A percentile compares a stretch with the other conserved stretches of the same genome.
Conservation (phyloP, 2,329 filamentous ascomycete genomes). For the Drechslerella coelobrocha region DNA sequence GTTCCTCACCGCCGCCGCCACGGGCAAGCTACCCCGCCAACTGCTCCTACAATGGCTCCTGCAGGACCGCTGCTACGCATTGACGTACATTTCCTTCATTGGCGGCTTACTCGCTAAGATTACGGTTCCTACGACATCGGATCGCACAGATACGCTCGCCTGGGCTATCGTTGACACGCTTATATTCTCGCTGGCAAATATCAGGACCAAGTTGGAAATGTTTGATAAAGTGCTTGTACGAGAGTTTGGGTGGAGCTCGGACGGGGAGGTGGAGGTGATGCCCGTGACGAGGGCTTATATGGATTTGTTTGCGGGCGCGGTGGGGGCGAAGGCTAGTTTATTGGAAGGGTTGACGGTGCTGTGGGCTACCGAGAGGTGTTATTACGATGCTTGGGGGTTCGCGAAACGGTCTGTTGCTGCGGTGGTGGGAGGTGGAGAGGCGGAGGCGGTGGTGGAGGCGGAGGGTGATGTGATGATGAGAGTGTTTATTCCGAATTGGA, state of each 20-base stretch:
- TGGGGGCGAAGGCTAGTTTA: slow-evolving; percentile 8
- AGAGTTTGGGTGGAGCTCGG: slow-evolving; percentile 9
- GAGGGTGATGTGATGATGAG: slow-evolving; percentile 55
- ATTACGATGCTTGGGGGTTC: slow-evolving; percentile 30
- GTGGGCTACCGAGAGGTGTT: slow-evolving; percentile 33
- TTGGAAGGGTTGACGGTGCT: slow-evolving; percentile 31
- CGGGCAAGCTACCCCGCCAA: neutral
- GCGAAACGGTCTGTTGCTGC: slow-evolving; percentile 3
- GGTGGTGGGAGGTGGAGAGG: slow-evolving; percentile 52
- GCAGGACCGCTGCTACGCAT: slow-evolving; percentile 30
- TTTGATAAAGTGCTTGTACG: slow-evolving; percentile 20
- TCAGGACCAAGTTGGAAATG: slow-evolving; percentile 5
- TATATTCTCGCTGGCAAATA: slow-evolving; percentile 24
- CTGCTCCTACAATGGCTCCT: slow-evolving; percentile 28
- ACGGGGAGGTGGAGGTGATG: slow-evolving; percentile 9
- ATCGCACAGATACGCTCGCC: neutral
- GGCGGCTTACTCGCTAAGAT: slow-evolving; percentile 26
- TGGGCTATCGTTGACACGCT: slow-evolving; percentile 12
- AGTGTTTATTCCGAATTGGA: slow-evolving; percentile 56
- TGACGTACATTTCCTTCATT: slow-evolving; percentile 32
- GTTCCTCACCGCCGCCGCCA: slow-evolving; percentile 4
- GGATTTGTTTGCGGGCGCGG: slow-evolving; percentile 19
- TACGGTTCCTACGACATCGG: slow-evolving; percentile 1
- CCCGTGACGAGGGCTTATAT: slow-evolving; percentile 24
- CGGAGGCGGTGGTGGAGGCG: slow-evolving; percentile 50